Evolutionary conservation across 768 basidiomycete species (phyloP), one percentile per base, ranked within the genome.

Genomic region (Mrakia frigida): DNA sequence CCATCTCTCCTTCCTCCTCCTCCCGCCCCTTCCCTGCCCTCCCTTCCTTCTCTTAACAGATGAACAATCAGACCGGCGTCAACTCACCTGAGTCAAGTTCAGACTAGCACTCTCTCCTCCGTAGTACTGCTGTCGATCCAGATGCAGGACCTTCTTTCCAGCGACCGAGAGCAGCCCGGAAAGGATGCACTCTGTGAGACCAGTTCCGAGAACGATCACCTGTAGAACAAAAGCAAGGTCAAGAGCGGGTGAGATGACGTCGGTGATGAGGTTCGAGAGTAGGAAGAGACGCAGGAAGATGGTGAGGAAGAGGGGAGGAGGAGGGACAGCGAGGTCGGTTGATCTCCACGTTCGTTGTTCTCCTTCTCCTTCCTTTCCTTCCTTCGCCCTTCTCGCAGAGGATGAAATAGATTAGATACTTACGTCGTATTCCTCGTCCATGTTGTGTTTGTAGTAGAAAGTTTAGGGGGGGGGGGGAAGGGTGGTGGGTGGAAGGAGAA

Each of bases 91-190:
- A 28, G 94, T 97, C 81, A 99, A 85, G 86, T 98, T 99, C 84
- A 98, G 86, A 86, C 92, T 94, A 65, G 97, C 97, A 82, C 92
- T 92, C 82, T 98, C 97, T 74, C 92, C 97, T 63, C 97, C 97
- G 79, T 99, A 99, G 85, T 99, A 99, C 84, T 99, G 96, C 82
- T 98, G 98, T 28, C 85, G 81, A 85, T 96, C 94, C 88, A 97
- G 98, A 85, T 99, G 97, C 70, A 99, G 89, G 81, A 99, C 97
- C 86, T 98, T 99, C 88, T 98, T 98, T 79, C 97, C 96, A 84
- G 98, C 97, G 63, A 98, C 96, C n/a, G 96, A 98, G 81, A 99
- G 87, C 81, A 99, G 86, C 52, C 97, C 97, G 23, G 97, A 98
- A 78, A 99, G 89, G 84, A 98, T 95, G 86, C 97, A 98, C 84